phyloP scores from a whole-genome alignment of 2,329 filamentous ascomycete species.

The Thermothelomyces thermophilus region DNA sequence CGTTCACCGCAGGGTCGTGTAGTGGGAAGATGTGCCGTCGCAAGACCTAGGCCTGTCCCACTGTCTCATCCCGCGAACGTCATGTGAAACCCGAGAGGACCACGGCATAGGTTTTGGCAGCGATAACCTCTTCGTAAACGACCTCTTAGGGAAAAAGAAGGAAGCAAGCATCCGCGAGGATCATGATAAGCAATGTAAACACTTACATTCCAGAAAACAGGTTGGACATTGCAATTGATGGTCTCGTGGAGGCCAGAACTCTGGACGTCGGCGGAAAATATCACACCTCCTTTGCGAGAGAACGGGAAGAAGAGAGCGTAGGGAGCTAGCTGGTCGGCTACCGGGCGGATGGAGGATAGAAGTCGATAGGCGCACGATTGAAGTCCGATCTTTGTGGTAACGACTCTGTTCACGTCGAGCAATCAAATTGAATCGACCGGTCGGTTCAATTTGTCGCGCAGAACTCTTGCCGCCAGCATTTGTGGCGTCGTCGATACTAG shows the following conservation, averaged over 20 bases:
- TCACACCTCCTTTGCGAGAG: too few relatives aligned
- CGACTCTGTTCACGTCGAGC: too few relatives aligned
- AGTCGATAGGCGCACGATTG: too few relatives aligned
- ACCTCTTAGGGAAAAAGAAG: background rate
- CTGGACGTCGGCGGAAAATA: background rate
- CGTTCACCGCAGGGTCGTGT: background rate
- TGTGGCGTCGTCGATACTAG: background rate
- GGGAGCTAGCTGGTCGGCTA: too few relatives aligned
- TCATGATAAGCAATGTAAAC: background rate
- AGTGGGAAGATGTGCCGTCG: background rate
- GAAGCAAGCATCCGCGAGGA: background rate
- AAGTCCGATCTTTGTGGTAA: too few relatives aligned
- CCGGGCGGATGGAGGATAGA: too few relatives aligned
- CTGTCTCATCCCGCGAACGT: too few relatives aligned
- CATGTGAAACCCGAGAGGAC: too few relatives aligned
- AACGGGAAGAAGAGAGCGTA: too few relatives aligned
- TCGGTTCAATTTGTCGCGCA: too few relatives aligned
- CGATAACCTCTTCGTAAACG: background rate
- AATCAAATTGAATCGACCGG: too few relatives aligned
- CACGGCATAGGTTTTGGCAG: too few relatives aligned
- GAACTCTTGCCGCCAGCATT: background rate
- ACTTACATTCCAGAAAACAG: conserved; percentile 26
- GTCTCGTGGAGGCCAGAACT: background rate
- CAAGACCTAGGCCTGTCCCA: background rate
- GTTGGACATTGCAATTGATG: conserved; percentile 26